Conservation (phyloP, 164 flowering plant genomes). For the Nelumbo lutea region DNA sequence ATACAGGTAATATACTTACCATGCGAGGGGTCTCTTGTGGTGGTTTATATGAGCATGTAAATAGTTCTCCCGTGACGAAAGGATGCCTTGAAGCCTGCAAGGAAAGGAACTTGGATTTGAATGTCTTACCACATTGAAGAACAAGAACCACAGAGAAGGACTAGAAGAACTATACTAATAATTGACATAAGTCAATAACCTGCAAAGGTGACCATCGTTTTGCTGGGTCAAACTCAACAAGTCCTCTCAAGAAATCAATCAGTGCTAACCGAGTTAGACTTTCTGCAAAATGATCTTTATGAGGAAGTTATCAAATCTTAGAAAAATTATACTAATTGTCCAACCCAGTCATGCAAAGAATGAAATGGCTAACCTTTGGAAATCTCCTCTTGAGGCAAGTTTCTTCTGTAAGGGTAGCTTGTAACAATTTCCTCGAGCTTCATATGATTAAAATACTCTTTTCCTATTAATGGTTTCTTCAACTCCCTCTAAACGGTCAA, state of each 20-base stretch:
- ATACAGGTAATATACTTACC: slow-evolving; percentile 38
- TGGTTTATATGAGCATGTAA: slow-evolving; percentile 77
- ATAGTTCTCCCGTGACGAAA: slow-evolving; percentile 93
- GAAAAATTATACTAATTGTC: not conserved
- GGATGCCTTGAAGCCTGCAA: slow-evolving; percentile 94
- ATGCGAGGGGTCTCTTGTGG: slow-evolving; percentile 71
- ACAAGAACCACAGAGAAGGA: not conserved
- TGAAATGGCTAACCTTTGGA: slow-evolving; percentile 48
- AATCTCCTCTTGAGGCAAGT: slow-evolving; percentile 65
- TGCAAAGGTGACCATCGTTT: slow-evolving; percentile 99
- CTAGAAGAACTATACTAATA: not conserved
- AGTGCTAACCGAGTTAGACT: slow-evolving; percentile 69
- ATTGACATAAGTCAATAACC: slow-evolving; percentile 34
- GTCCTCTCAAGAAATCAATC: slow-evolving; percentile 91
- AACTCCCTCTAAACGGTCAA: slow-evolving; percentile 59
- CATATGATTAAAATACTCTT: slow-evolving; percentile 79
- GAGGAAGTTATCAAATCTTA: slow-evolving; percentile 9
- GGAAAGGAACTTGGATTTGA: slow-evolving; percentile 2
- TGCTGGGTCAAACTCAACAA: slow-evolving; percentile 95
- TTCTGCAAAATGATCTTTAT: slow-evolving; percentile 43
- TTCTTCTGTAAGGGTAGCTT: slow-evolving; percentile 72
- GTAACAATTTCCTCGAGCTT: slow-evolving; percentile 80
- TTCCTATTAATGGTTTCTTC: slow-evolving; percentile 82
- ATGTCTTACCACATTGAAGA: not conserved
- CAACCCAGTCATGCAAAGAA: not conserved